Percentiles rank a stretch among this genome's conserved stretches.
phyloP scores from a whole-genome alignment of 1,139 yeast species.

The Kurtzmaniella natalensis region DNA sequence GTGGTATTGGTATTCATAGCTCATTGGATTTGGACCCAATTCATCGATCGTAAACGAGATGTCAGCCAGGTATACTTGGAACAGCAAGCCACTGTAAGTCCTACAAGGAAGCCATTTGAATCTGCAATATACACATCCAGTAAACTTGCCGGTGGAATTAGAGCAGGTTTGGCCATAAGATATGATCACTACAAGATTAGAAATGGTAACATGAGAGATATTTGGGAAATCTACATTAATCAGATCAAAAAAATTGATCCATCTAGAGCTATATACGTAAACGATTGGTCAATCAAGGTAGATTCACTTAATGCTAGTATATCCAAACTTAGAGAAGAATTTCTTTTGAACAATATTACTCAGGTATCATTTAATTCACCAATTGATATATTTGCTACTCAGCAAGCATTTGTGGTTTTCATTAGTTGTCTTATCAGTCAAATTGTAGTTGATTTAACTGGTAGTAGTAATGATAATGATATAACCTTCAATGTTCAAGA shows the following conservation, averaged over 20 bases:
- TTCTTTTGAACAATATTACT: conserved; percentile 12
- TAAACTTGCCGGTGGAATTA: conserved; percentile 56
- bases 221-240: conserved; percentile 47
- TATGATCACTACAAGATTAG: conserved; percentile 57
- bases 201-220: conserved; percentile 64
- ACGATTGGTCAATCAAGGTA: conserved; percentile 18
- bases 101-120: conserved; percentile 53
- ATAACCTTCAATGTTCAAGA: conserved; percentile 5
- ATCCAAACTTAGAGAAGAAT: conserved; percentile 13
- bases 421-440: conserved; percentile 28
- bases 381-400: conserved; percentile 14
- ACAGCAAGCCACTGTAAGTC: conserved; percentile 55
- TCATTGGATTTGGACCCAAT: conserved; percentile 19
- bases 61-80: conserved; percentile 53
- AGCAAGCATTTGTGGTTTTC: conserved; percentile 19
- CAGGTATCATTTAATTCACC: conserved; percentile 17
- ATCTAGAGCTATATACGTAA: conserved; percentile 8
- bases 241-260: conserved; percentile 12
- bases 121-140: conserved; percentile 64
- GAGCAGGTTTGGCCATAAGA: conserved; percentile 63
- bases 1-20: conserved; percentile 16
- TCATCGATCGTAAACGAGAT: conserved; percentile 36
- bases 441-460: conserved; percentile 19
- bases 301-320: conserved; percentile 24
- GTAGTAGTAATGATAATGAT: conserved; percentile 14